These are phyloP conservation scores for Trichoderma sp. DNA, from an alignment of 2,329 filamentous ascomycete genomes.

Conservation along the genomic window DNA sequence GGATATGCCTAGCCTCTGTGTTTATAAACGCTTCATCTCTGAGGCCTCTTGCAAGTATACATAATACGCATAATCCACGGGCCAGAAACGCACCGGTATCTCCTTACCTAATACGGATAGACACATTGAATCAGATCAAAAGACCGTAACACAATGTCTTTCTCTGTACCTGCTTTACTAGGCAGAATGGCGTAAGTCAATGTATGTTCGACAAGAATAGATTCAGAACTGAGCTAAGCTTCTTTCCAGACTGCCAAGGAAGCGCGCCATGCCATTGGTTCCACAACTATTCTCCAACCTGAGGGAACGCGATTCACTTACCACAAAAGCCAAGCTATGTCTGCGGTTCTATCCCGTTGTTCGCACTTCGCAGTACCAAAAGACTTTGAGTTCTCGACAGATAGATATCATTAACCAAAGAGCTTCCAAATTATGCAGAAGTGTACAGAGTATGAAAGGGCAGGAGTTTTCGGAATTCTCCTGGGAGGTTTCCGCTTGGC, in stretches of 20 bases:
- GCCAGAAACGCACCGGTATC: not conserved
- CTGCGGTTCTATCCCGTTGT: not conserved
- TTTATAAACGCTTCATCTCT: not conserved
- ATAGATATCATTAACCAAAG: not conserved
- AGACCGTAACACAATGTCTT: not conserved
- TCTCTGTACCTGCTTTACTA: not conserved
- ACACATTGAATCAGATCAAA: not conserved
- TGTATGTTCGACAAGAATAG: not conserved
- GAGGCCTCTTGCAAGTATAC: not conserved
- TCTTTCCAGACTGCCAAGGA: not conserved
- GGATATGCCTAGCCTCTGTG: not conserved
- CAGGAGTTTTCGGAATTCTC: not conserved
- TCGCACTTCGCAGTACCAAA: not conserved
- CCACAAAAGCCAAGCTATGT: not conserved
- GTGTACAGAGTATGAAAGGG: not conserved
- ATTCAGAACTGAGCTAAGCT: not conserved
- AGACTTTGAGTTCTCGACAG: not conserved
- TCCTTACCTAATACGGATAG: not conserved
- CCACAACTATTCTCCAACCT: not conserved
- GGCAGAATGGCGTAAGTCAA: not conserved
- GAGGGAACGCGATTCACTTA: not conserved
- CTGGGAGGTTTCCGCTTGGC: not conserved
- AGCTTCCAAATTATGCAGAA: not conserved
- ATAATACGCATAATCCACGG: not conserved
- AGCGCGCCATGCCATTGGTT: not conserved